Percentiles rank a stretch among this genome's conserved stretches.
phyloP scores from a whole-genome alignment of 192 early-diverging fungal species.

The Umbelopsis ramanniana region DNA sequence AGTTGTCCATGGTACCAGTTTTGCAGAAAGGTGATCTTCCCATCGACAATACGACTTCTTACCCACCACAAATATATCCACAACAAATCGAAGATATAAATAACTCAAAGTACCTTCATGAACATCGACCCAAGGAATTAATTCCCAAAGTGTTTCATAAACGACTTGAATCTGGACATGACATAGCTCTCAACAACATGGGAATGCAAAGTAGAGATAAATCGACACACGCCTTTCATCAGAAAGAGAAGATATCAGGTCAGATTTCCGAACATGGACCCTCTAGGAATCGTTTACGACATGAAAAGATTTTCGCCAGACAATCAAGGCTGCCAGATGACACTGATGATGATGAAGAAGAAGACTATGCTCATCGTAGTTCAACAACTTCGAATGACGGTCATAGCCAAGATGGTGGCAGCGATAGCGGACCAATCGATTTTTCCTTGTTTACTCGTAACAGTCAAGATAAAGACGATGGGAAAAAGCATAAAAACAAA shows the following conservation, averaged over 20 bases:
- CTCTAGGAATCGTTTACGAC: neutral
- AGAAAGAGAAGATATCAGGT: neutral
- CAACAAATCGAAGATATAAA: constrained; percentile 10
- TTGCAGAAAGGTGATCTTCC: constrained; percentile 9
- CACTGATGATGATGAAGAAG: neutral
- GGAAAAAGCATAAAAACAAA: neutral
- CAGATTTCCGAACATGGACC: neutral
- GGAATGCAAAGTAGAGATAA: neutral
- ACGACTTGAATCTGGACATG: constrained; percentile 17
- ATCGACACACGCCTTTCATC: neutral
- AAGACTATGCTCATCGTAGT: neutral
- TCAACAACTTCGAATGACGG: neutral
- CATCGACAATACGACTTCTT: constrained; percentile 12
- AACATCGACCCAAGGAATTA: constrained; percentile 6
- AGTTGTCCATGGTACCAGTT: constrained; percentile 21
- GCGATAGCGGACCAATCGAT: neutral
- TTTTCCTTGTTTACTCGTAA: neutral
- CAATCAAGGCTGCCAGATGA: neutral
- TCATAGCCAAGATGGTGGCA: neutral
- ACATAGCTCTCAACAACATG: constrained; percentile 3
- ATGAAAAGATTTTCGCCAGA: neutral
- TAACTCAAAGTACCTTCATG: constrained; percentile 11
- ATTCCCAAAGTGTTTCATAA: neutral
- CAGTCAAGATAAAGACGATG: neutral
- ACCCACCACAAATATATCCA: neutral